These are phyloP conservation scores for Paecilomyces sp. DNA, from an alignment of 2,329 filamentous ascomycete genomes.

Conservation along the genomic window DNA sequence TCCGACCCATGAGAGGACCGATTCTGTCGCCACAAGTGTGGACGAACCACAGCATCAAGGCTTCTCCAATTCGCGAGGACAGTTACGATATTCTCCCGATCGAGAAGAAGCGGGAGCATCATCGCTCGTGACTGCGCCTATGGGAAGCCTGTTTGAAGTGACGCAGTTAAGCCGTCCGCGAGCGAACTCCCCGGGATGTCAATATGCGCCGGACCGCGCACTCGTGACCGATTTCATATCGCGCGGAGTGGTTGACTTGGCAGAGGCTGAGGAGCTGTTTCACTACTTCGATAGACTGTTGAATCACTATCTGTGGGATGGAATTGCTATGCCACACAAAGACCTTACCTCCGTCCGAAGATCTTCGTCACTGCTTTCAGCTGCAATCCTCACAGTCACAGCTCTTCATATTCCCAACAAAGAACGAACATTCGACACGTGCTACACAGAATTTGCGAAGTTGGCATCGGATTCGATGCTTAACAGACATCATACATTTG, in stretches of 20 bases:
- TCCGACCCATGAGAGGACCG: constrained; percentile 11
- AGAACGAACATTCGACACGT: constrained; percentile 41
- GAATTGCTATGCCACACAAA: constrained; percentile 40
- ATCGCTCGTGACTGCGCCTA: constrained; percentile 35
- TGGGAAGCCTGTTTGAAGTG: constrained; percentile 44
- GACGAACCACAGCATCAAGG: constrained; percentile 10
- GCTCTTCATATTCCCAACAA: constrained; percentile 44
- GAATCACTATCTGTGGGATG: constrained; percentile 35
- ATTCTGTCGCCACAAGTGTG: constrained; percentile 9
- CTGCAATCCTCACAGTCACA: constrained; percentile 43
- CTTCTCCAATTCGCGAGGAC: constrained; percentile 18
- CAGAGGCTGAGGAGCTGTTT: constrained; percentile 36
- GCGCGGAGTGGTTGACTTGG: constrained; percentile 38
- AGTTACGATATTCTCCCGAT: constrained; percentile 27
- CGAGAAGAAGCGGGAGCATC: constrained; percentile 29
- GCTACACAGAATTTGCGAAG: constrained; percentile 46
- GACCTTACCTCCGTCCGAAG: constrained; percentile 40
- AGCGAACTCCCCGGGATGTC: constrained; percentile 22
- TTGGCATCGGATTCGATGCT: constrained; percentile 49
- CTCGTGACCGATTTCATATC: constrained; percentile 45
- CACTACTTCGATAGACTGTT: constrained; percentile 34
- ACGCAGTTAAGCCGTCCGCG: constrained; percentile 36
- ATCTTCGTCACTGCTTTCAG: constrained; percentile 37
- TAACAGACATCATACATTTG: constrained; percentile 43
- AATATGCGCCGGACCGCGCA: constrained; percentile 25